Conservation (phyloP, 2,329 filamentous ascomycete species). For the Aspergillus udagawae region DNA sequence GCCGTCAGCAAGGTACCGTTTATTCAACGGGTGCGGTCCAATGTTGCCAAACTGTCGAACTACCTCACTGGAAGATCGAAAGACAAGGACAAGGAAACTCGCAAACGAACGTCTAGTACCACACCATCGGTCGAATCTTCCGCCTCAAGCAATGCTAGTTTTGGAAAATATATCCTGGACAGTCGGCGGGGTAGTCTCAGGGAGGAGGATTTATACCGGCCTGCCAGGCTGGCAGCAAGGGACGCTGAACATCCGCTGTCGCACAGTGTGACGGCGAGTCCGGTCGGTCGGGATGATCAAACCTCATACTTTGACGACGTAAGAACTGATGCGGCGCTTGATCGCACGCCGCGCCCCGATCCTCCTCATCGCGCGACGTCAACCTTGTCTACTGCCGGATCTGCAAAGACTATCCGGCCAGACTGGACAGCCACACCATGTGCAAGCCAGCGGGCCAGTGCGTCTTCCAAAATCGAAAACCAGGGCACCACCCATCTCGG, state of each 20-base stretch:
- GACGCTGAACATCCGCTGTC: slow-evolving; percentile 68
- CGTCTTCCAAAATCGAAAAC: slow-evolving; percentile 27
- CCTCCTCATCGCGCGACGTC: slow-evolving; percentile 39
- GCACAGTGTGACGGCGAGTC: slow-evolving; percentile 69
- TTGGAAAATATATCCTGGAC: slow-evolving; percentile 50
- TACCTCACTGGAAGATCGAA: slow-evolving; percentile 47
- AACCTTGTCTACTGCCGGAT: slow-evolving; percentile 44
- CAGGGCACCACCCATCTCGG: slow-evolving; percentile 31
- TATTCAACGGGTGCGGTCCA: slow-evolving; percentile 77
- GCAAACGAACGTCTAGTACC: slow-evolving; percentile 52
- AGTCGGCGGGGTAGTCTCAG: slow-evolving; percentile 54
- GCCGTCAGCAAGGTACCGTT: slow-evolving; percentile 88
- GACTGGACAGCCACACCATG: slow-evolving; percentile 23
- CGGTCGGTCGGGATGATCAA: slow-evolving; percentile 44
- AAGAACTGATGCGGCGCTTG: slow-evolving; percentile 16
- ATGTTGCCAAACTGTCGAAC: slow-evolving; percentile 63
- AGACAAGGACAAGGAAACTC: slow-evolving; percentile 38
- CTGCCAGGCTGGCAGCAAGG: slow-evolving; percentile 44
- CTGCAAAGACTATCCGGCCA: slow-evolving; percentile 42
- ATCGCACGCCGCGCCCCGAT: slow-evolving; percentile 32
- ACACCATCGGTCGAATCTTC: slow-evolving; percentile 52
- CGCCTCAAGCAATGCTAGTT: slow-evolving; percentile 53
- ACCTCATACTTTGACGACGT: slow-evolving; percentile 34
- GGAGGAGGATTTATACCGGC: slow-evolving; percentile 53
- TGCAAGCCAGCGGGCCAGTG: slow-evolving; percentile 21